phyloP scores from a whole-genome alignment of 352 stramenopile genomes.

The Bremia lactucae region DNA sequence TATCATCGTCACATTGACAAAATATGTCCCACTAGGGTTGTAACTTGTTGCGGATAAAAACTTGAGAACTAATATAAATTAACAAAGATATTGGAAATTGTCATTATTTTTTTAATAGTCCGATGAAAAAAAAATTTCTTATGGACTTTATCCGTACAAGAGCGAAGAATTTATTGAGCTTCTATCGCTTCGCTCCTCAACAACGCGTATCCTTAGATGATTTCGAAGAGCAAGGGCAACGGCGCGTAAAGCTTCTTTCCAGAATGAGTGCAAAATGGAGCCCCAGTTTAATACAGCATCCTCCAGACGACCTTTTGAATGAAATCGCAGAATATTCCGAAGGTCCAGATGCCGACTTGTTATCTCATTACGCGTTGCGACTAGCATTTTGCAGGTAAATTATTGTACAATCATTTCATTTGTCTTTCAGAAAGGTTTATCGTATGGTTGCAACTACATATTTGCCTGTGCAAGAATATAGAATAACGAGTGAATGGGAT shows the following conservation, averaged over 20 bases:
- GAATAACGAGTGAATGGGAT: slow-evolving; percentile 27
- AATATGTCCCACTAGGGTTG: too few species aligned
- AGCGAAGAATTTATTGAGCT: slow-evolving; percentile 17
- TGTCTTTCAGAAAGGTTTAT: background rate
- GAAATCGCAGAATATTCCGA: slow-evolving; percentile 12
- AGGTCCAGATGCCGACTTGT: slow-evolving; percentile 15
- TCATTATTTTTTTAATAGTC: too few species aligned
- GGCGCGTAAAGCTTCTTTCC: slow-evolving; percentile 44
- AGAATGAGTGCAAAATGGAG: slow-evolving; percentile 10
- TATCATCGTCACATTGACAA: too few species aligned
- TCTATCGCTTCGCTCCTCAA: slow-evolving; percentile 82
- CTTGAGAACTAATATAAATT: too few species aligned
- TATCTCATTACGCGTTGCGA: slow-evolving; percentile 40
- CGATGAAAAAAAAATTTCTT: too few species aligned
- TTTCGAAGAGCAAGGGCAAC: slow-evolving; percentile 85
- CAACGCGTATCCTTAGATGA: slow-evolving; percentile 89
- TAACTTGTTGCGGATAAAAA: too few species aligned
- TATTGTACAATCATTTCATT: background rate
- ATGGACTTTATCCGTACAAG: too few species aligned
- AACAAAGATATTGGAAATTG: too few species aligned
- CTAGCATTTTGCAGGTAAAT: slow-evolving; percentile 45
- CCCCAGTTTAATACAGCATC: background rate
- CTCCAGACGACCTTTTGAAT: background rate
- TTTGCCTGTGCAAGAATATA: slow-evolving; percentile 14
- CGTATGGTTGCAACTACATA: slow-evolving; percentile 2